Conservation (phyloP, 2,329 filamentous ascomycete species). For the Falciphora oryzae region DNA sequence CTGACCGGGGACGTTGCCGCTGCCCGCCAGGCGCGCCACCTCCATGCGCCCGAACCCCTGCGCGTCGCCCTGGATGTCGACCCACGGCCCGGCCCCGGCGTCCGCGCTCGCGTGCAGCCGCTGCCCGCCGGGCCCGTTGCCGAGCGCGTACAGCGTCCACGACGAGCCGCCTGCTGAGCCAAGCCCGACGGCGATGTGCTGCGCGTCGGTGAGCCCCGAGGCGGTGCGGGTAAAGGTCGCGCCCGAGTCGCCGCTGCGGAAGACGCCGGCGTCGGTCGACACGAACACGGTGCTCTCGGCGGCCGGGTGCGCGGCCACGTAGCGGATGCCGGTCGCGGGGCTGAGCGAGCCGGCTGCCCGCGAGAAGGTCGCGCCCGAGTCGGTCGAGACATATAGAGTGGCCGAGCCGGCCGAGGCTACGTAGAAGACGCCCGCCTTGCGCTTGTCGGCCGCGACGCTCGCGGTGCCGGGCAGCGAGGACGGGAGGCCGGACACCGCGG, state of each 20-base stretch:
- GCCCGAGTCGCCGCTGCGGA: constrained; percentile 47
- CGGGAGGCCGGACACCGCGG: constrained; percentile 34
- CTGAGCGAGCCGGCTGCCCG: constrained; percentile 28
- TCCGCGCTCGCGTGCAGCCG: constrained; percentile 41
- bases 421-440: constrained; percentile 47
- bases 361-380: constrained; percentile 41
- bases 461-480: constrained; percentile 39
- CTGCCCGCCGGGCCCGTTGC: constrained; percentile 34
- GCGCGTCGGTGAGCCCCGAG: constrained; percentile 29
- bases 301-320: constrained; percentile 50
- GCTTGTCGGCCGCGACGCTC: constrained; percentile 49
- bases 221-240: constrained; percentile 37
- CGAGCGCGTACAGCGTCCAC: constrained; percentile 45
- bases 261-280: constrained; percentile 48
- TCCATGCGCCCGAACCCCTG: constrained; percentile 40
- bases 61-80: constrained; percentile 36
- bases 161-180: constrained; percentile 24
- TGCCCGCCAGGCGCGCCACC: constrained; percentile 35
- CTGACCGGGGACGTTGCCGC: constrained; percentile 37
- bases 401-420: constrained; percentile 33
- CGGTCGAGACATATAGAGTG: constrained; percentile 44
- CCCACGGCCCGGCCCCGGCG: constrained; percentile 23
- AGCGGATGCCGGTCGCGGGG: constrained; percentile 42
- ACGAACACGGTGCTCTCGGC: constrained; percentile 55
- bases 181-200: constrained; percentile 37